A percentile compares a stretch with the other conserved stretches of the same genome.
Conservation (phyloP, 164 flowering plant genomes). For the Vitis rotundifolia region DNA sequence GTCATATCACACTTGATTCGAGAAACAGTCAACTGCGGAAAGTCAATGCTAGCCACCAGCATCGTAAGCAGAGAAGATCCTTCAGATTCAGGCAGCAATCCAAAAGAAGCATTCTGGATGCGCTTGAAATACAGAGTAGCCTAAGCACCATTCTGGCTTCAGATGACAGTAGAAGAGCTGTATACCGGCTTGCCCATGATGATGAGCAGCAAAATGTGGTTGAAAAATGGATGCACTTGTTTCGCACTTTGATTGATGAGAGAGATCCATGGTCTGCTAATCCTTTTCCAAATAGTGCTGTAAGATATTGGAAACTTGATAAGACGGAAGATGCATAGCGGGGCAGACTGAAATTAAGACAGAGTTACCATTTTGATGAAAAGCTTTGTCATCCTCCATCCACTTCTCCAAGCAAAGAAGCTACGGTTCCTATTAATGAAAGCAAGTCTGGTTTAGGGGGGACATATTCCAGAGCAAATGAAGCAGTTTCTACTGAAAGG, state of each 20-base stretch:
- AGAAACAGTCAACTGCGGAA: conserved; percentile 87
- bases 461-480: conserved; percentile 81
- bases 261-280: conserved; percentile 98
- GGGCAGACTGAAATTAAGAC: conserved; percentile 82
- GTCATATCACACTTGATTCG: conserved; percentile 84
- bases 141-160: conserved; percentile 60
- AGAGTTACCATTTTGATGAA: conserved; percentile 89
- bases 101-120: conserved; percentile 59
- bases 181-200: conserved; percentile 74
- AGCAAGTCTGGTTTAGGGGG: conserved; percentile 50
- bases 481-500: conserved; percentile 84
- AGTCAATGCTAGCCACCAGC: conserved; percentile 75
- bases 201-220: conserved; percentile 88
- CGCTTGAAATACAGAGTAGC: conserved; percentile 65
- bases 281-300: conserved; percentile 73
- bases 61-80: conserved; percentile 64
- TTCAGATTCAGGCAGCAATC: conserved; percentile 50
- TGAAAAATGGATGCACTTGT: conserved; percentile 90
- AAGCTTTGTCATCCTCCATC: conserved; percentile 72
- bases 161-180: conserved; percentile 79
- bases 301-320: conserved; percentile 91
- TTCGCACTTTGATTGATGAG: conserved; percentile 93
- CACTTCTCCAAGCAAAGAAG: conserved; percentile 31
- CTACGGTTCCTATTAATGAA: conserved; percentile 35
- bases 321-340: conserved; percentile 96